Evolutionary conservation across 2,329 filamentous ascomycete species (phyloP), one percentile per base, ranked within the genome.

Genomic region (Diaporthe citri): DNA sequence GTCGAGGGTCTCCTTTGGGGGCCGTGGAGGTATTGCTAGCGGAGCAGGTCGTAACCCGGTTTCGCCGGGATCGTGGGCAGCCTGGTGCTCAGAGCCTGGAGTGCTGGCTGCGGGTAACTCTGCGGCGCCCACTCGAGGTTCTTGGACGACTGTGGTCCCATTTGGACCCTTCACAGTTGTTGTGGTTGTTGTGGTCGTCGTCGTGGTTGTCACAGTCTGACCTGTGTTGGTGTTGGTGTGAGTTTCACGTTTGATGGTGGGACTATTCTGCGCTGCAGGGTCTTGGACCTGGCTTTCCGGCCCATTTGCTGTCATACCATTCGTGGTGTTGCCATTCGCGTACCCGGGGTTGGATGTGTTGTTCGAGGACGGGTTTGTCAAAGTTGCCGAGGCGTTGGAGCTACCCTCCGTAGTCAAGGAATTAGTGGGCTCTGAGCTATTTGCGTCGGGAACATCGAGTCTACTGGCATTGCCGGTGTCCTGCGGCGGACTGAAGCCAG

Each of bases 211-310:
- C 48, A 69, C 48, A 41, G 64, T 69, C 64, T 69, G 64, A 6
- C 64, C 64, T 69, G 64, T 69, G 48, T 52, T 69, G 25, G 64
- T 22, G n/a, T 69, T 69, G 8, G 64, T 69, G n/a, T 69, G 64
- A 55, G 64, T 69, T 69, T 69, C 64, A 28, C 64, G 64, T 28
- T 55, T 69, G 48, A 69, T 69, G n/a, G 64, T 69, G 34, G 22
- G 22, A 20, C 22, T 69, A 34, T 55, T 15, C n/a, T 31, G 60
- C 20, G 48, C 4, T 5, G n/a, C 22, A 41, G 46, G 31, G 13
- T 69, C 64, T 52, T 55, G 64, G 15, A 22, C 7, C 6, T 55
- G 64, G 64, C 48, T 41, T 55, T n/a, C 64, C 9, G 64, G 48
- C 12, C n/a, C 64, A 12, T 41, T 52, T 41, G 34, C 22, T 13